Evolutionary conservation across 2,329 filamentous ascomycete genomes (phyloP).

Genomic region (Talaromyces rugulosus): DNA sequence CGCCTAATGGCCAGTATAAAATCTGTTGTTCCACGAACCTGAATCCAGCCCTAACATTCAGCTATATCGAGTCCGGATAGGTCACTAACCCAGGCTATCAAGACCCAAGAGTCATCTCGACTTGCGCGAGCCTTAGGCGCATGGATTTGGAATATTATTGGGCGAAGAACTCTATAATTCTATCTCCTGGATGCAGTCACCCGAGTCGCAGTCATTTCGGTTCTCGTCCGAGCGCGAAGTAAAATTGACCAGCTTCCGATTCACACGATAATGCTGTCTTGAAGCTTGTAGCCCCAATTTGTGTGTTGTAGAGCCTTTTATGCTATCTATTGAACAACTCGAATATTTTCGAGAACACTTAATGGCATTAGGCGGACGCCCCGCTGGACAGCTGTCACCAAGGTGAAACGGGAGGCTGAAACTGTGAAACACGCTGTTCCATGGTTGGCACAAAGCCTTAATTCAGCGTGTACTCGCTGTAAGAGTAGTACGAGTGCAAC

Average conservation of each 20-base stretch:
- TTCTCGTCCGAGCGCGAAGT: not conserved
- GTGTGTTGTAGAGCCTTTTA: too few species aligned
- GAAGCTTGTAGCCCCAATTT: too few species aligned
- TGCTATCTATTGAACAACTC: not conserved
- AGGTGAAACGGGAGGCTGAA: not conserved
- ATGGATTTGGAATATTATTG: not conserved
- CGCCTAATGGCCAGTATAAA: not conserved
- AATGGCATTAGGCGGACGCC: too few species aligned
- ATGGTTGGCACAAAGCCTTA: not conserved
- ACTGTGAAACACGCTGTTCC: not conserved
- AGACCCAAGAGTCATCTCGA: not conserved
- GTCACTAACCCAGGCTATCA: not conserved
- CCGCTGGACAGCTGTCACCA: not conserved
- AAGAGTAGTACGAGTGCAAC: too few species aligned
- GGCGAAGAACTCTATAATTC: not conserved
- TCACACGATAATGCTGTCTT: too few species aligned
- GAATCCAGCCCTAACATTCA: not conserved
- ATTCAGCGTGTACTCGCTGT: not conserved
- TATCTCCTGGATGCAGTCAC: not conserved
- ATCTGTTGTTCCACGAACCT: not conserved
- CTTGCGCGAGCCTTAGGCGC: not conserved
- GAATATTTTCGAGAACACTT: not conserved
- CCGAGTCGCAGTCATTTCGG: not conserved
- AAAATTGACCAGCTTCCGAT: not conserved
- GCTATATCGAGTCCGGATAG: not conserved